Evolutionary conservation across 2,329 filamentous ascomycete genomes (phyloP), one percentile per base, ranked within the genome.

Genomic region (Metarhizium guizhouense): DNA sequence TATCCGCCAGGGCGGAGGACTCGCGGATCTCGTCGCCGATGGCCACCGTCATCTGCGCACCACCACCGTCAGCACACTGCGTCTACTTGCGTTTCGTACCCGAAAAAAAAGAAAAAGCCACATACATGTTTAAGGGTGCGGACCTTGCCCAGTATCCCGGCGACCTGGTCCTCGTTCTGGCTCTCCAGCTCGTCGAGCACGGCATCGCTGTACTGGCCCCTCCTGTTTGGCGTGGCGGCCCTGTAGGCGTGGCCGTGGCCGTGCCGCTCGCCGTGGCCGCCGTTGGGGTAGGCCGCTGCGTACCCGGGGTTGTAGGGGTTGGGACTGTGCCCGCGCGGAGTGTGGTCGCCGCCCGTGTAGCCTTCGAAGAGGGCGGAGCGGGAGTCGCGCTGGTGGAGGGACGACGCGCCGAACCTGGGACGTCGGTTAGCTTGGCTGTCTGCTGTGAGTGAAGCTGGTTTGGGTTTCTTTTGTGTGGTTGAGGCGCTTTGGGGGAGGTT

Each of bases 1-100:
- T 93, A 64, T 96, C 90, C 2, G 91, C 88, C 4, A 97, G 80
- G 2, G 89, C 86, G 2, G 90, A 89, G 14, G 88, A 94, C 60
- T 95, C 89, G 63, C 93, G 84, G 66, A 97, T 97, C 73, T 97
- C 94, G 67, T 95, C 90, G 61, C 94, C 94, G 62, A 99, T 99
- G 5, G 92, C 90, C 42, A 90, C 75, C 1, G 92, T 96, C 76
- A 99, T 87, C 88, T 94, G 62, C 25, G 25, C 47, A 38, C 4
- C 16, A 0, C 14, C 42, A 34, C 32, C 32, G 42, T 45, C 16
- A 45, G 42, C 38, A 13, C 11, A 5, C 11, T 16, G 38, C 13
- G 11, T 5, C 3, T 30, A 7, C 32, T 51, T 49, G 20, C 29
- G 18, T 13, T 16, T 8, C 53, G 10, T 1, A 43, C 43, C 25